These are phyloP conservation scores for Pichia exigua DNA, from an alignment of 805 yeast species.

Conservation along the genomic window DNA sequence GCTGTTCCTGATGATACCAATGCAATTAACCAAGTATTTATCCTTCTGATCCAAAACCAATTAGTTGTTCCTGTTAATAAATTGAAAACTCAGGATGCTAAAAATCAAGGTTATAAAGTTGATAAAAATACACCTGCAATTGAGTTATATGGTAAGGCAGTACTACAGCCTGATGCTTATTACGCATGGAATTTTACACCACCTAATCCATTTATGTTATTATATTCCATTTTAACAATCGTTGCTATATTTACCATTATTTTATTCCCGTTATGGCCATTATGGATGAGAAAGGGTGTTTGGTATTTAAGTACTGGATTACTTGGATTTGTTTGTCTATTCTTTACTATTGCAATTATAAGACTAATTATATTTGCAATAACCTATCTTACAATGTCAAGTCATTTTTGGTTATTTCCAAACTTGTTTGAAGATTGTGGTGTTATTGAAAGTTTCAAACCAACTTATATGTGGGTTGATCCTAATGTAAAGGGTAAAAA, in stretches of 20 bases:
- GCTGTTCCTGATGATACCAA: constrained; percentile 31
- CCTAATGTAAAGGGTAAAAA: constrained; percentile 21
- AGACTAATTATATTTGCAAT: constrained; percentile 63
- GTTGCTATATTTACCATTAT: constrained; percentile 56
- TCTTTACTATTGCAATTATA: constrained; percentile 72
- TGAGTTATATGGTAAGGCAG: constrained; percentile 47
- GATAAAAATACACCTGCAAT: constrained; percentile 57
- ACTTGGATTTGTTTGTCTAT: constrained; percentile 63
- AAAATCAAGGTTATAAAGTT: constrained; percentile 53
- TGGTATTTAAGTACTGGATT: constrained; percentile 81
- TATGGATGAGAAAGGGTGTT: constrained; percentile 78
- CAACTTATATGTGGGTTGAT: constrained; percentile 73
- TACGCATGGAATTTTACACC: constrained; percentile 78
- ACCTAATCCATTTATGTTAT: constrained; percentile 54
- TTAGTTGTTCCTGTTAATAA: constrained; percentile 71
- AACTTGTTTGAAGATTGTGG: constrained; percentile 94
- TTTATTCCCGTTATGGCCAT: constrained; percentile 93
- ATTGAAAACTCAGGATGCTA: constrained; percentile 60
- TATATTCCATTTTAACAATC: constrained; percentile 59
- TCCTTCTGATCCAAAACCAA: constrained; percentile 62
- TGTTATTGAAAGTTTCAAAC: constrained; percentile 83
- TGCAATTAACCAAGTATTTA: constrained; percentile 56
- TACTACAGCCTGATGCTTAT: constrained; percentile 57
- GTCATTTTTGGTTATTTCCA: constrained; percentile 95
- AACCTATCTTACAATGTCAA: constrained; percentile 48